Evolutionary conservation across 2,329 filamentous ascomycete genomes (phyloP).

Genomic region (Alternaria gaisen): DNA sequence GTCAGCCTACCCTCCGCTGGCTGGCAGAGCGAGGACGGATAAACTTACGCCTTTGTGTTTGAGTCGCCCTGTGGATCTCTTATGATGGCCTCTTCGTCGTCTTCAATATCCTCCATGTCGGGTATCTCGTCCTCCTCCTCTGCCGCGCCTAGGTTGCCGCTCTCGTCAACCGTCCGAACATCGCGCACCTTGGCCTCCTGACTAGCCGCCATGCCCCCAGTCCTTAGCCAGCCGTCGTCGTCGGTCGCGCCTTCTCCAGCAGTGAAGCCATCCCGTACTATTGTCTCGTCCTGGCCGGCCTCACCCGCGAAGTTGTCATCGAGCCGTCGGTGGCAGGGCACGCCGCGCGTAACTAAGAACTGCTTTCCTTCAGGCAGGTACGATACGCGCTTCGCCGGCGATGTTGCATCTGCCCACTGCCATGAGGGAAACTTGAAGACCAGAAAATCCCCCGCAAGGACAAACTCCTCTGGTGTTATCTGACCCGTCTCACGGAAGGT

Average conservation of each 20-base stretch:
- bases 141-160: conserved; percentile 81
- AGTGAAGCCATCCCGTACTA: conserved; percentile 79
- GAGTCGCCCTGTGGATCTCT: conserved; percentile 62
- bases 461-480: conserved; percentile 96
- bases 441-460: conserved; percentile 94
- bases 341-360: conserved; percentile 92
- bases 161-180: conserved; percentile 87
- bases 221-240: conserved; percentile 91
- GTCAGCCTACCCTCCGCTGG: conserved; percentile 21
- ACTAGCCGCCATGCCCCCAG: conserved; percentile 78
- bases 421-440: conserved; percentile 99
- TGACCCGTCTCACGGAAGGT: conserved; percentile 94
- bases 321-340: conserved; percentile 89
- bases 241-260: conserved; percentile 60
- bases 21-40: not conserved
- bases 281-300: conserved; percentile 83
- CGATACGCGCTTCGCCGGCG: conserved; percentile 76
- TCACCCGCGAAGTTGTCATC: conserved; percentile 93
- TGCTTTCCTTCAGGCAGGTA: conserved; percentile 92
- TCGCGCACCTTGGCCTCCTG: conserved; percentile 80
- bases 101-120: conserved; percentile 97
- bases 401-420: conserved; percentile 92
- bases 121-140: conserved; percentile 83
- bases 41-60: conserved; percentile 64
- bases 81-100: conserved; percentile 95